Percentiles rank a stretch among this genome's conserved stretches.
phyloP scores from a whole-genome alignment of 2,329 filamentous ascomycete genomes.

The Hyphodiscus sp. region DNA sequence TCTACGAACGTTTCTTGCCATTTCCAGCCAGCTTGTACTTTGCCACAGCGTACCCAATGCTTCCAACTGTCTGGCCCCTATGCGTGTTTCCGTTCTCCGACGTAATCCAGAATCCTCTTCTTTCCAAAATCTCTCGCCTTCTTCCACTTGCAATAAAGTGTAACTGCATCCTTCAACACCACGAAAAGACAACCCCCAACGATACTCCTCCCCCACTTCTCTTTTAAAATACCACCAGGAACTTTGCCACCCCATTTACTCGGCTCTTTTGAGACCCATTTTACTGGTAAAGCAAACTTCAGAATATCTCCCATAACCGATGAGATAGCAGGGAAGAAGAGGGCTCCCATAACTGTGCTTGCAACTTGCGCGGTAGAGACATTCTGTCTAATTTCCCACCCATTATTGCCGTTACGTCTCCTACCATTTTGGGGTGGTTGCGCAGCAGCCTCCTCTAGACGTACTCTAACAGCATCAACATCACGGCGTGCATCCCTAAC shows the following conservation, averaged over 20 bases:
- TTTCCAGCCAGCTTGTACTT: too few relatives aligned
- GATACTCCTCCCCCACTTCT: conserved; percentile 82
- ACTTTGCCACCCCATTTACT: conserved; percentile 12
- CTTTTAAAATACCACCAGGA: conserved; percentile 54
- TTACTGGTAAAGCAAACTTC: conserved; percentile 57
- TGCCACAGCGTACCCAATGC: too few relatives aligned
- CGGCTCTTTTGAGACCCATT: conserved; percentile 46
- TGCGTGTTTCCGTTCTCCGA: conserved; percentile 26
- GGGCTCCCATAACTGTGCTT: conserved; percentile 56
- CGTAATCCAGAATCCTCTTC: conserved; percentile 39
- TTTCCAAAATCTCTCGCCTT: conserved; percentile 49
- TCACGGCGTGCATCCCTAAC: not conserved
- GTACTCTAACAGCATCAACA: not conserved
- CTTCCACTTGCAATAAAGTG: conserved; percentile 58
- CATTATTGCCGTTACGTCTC: conserved; percentile 5
- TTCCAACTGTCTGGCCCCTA: not conserved
- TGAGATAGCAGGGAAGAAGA: conserved; percentile 78
- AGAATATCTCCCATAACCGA: conserved; percentile 72
- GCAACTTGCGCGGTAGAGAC: conserved; percentile 48
- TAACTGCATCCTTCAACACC: conserved; percentile 64
- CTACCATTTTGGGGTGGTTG: not conserved
- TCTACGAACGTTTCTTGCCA: too few relatives aligned
- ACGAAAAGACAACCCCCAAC: conserved; percentile 86
- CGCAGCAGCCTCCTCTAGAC: not conserved
- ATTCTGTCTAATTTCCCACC: conserved; percentile 21